A percentile compares a stretch with the other conserved stretches of the same genome.
Conservation (phyloP, 371 early-diverging fungal genomes). For the Choanephora cucurbitarum region DNA sequence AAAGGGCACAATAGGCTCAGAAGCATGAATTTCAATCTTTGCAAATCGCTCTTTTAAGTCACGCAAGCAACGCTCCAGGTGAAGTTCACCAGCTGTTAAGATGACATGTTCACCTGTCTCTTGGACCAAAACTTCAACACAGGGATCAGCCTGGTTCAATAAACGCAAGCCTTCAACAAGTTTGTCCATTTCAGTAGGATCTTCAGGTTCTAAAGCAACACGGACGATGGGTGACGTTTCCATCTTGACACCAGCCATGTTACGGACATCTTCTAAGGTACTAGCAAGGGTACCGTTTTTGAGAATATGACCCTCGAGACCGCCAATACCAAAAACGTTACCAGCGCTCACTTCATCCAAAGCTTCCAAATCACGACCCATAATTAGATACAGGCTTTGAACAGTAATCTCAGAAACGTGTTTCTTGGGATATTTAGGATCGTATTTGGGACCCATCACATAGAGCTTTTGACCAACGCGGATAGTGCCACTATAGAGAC, state of each 20-base stretch:
- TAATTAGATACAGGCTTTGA: conserved; percentile 84
- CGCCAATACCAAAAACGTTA: conserved; percentile 95
- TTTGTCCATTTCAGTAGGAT: conserved; percentile 84
- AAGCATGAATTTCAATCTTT: conserved; percentile 90
- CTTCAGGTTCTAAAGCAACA: conserved; percentile 92
- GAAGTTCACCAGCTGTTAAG: conserved; percentile 94
- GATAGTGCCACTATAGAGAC: conserved; percentile 91
- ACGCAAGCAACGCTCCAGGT: conserved; percentile 93
- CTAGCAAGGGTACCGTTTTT: conserved; percentile 90
- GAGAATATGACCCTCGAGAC: conserved; percentile 83
- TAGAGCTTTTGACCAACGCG: conserved; percentile 83
- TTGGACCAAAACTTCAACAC: conserved; percentile 85
- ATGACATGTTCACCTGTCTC: conserved; percentile 97
- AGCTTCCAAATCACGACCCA: conserved; percentile 92
- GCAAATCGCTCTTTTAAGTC: conserved; percentile 95
- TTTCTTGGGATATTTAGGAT: conserved; percentile 64
- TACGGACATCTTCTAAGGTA: conserved; percentile 53
- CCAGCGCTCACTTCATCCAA: conserved; percentile 90
- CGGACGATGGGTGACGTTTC: conserved; percentile 88
- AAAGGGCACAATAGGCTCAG: conserved; percentile 97
- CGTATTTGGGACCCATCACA: conserved; percentile 94
- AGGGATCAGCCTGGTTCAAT: conserved; percentile 93
- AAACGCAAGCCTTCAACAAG: conserved; percentile 85
- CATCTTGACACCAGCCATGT: conserved; percentile 57
- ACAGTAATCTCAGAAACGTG: conserved; percentile 75